Percentiles rank a stretch among this genome's conserved stretches.
Evolutionary conservation across 1,284 basidiomycete genomes (phyloP).

Genomic region (Cryptococcus sp.): DNA sequence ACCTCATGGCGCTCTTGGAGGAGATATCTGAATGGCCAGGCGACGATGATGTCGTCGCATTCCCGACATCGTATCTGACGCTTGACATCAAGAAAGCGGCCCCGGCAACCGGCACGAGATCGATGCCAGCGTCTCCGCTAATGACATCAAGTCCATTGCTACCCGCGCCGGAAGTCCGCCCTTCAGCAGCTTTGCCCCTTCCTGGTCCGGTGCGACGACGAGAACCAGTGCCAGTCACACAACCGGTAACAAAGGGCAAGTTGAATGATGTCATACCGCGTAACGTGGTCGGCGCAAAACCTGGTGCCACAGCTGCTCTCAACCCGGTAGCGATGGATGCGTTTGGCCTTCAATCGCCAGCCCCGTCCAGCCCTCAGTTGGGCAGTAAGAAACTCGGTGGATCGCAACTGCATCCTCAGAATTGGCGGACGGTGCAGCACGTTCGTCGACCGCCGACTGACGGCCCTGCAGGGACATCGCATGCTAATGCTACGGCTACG

Average conservation of each 20-base stretch:
- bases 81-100: background rate
- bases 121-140: background rate
- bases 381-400: background rate
- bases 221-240: too few relatives aligned
- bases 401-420: slow-evolving; percentile 29
- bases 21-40: slow-evolving; percentile 43
- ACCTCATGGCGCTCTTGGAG: slow-evolving; percentile 44
- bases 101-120: background rate
- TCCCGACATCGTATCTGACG: too few relatives aligned
- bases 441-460: slow-evolving; percentile 28
- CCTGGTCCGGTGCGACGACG: background rate
- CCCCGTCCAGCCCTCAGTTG: background rate
- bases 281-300: slow-evolving; percentile 24
- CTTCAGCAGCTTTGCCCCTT: slow-evolving; percentile 1
- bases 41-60: slow-evolving; percentile 25
- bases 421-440: slow-evolving; percentile 43
- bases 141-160: background rate
- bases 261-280: slow-evolving; percentile 10
- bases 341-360: slow-evolving; percentile 20
- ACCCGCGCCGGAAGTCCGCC: slow-evolving; percentile 11
- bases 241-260: slow-evolving; percentile 7
- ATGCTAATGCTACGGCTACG: slow-evolving; percentile 10
- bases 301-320: slow-evolving; percentile 14
- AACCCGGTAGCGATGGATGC: slow-evolving; percentile 29
- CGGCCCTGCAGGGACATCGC: slow-evolving; percentile 27